Evolutionary conservation across 2,329 filamentous ascomycete species (phyloP).

Genomic region (Chaetomium olivaceum): DNA sequence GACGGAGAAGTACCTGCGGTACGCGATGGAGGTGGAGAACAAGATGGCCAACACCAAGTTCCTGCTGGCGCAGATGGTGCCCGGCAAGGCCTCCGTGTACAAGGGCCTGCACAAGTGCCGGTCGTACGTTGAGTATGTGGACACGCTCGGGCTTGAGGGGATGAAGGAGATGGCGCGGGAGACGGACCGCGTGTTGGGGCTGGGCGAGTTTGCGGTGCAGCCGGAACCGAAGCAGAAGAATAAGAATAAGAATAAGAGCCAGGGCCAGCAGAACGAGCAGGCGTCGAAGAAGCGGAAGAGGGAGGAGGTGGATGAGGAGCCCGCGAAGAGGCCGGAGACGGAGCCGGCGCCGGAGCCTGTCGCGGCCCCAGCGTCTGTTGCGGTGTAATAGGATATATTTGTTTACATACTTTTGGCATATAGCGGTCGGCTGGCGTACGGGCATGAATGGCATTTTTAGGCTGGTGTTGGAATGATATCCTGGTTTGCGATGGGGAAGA

Average conservation of each 20-base stretch:
- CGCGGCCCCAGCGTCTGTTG: constrained; percentile 13
- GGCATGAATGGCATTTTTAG: constrained; percentile 5
- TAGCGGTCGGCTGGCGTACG: constrained; percentile 5
- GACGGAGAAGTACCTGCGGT: constrained; percentile 71
- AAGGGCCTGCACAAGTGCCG: constrained; percentile 63
- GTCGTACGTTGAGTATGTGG: constrained; percentile 70
- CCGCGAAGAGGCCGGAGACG: constrained; percentile 9
- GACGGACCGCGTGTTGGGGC: constrained; percentile 63
- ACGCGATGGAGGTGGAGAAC: constrained; percentile 77
- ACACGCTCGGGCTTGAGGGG: constrained; percentile 62
- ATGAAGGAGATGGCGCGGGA: constrained; percentile 64
- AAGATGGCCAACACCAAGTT: constrained; percentile 93
- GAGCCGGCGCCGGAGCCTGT: constrained; percentile 1
- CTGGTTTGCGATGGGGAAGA: constrained; percentile 9
- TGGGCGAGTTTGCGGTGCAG: constrained; percentile 52
- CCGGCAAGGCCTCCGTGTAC: constrained; percentile 70
- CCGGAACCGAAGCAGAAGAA: constrained; percentile 20
- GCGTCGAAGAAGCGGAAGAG: constrained; percentile 27
- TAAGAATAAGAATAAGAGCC: constrained; percentile 2
- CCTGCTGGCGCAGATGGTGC: constrained; percentile 79
- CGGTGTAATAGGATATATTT: constrained; percentile 13
- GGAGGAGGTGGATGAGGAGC: constrained; percentile 37
- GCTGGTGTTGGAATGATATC: constrained; percentile 19
- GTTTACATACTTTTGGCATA: constrained; percentile 7
- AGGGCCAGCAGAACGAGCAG: constrained; percentile 36